Base-by-base conservation (phyloP, 179 eudicot genomes). In the Pouteria campechiana region DNA sequence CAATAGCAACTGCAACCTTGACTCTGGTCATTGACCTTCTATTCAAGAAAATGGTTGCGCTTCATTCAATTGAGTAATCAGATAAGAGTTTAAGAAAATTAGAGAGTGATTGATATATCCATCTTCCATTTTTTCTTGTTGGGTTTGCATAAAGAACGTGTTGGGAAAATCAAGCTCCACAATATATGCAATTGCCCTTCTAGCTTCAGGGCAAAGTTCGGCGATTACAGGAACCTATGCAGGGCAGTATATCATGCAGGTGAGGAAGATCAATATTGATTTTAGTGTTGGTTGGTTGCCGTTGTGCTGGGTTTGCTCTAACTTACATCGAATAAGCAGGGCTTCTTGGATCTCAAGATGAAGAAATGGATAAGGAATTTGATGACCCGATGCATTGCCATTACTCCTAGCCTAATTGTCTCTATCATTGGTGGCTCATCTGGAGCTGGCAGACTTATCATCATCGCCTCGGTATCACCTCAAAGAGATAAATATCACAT, bases 191-290 rank as follows among this genome's bases (percentile, higher is more conserved):
- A 45, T 85, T 16, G 93, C 95, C 5, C 58, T 90, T 20, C 51
- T 90, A 25, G 98, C 98, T 38, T 87, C 98, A 1, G 98, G 98
- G 0, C 96, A 90, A 60, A 82, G 98, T 52, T 87, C 96, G 12
- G 59, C 96, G 25, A 90, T 90, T 41, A 87, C 96, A 2, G 94
- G 96, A 10, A 90, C 98, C 9, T 90, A 90, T 75, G 94, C 98
- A 37, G 98, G 98, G 12, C 98, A 90, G 48, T 90, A 41, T 48
- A 71, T 90, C 37, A 86, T 90, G 98, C 94, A 89, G 86, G 86
- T 76, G 6, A 7, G 25, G 0, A 24, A 43, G 16, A 16, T 38
- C 18, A 5, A 6, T 10, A 5, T 44, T 31, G 24, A 13, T 34
- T 14, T 14, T 36, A n/a, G n/a, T n/a, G n/a, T n/a, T n/a, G n/a